Percentiles rank a stretch among this genome's conserved stretches.
These are phyloP conservation scores for Blepharisma japonicum DNA, from an alignment of 73 alveolate genomes.

Conservation along the genomic window DNA sequence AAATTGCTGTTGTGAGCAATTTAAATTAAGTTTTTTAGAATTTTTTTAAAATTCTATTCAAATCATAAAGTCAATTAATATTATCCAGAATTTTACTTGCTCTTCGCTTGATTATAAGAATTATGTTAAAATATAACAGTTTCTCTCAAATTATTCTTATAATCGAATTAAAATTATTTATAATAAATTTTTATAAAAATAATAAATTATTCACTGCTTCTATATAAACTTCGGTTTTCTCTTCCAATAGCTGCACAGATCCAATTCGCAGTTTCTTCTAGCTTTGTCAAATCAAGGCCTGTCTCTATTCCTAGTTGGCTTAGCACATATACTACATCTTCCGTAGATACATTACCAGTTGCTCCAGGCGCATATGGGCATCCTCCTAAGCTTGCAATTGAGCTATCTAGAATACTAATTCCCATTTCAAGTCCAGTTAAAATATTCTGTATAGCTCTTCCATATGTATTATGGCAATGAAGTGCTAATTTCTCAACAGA, in stretches of 20 bases:
- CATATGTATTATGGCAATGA: slow-evolving; percentile 89
- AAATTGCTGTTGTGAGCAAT: no score
- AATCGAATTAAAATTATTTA: no score
- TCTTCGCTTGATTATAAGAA: no score
- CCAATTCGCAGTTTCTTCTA: slow-evolving; percentile 60
- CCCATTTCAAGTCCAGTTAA: slow-evolving; percentile 85
- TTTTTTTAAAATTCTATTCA: no score
- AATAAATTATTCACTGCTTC: not conserved
- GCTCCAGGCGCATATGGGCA: slow-evolving; percentile 97
- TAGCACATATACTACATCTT: slow-evolving; percentile 74
- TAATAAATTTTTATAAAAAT: no score
- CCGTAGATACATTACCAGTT: slow-evolving; percentile 93
- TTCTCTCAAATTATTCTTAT: no score
- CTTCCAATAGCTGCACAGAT: slow-evolving; percentile 48
- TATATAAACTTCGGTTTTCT: slow-evolving; percentile 40
- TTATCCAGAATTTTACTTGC: no score
- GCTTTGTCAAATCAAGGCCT: slow-evolving; percentile 64
- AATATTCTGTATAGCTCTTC: slow-evolving; percentile 77
- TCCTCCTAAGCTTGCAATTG: slow-evolving; percentile 96
- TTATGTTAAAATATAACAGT: no score
- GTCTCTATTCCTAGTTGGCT: slow-evolving; percentile 83
- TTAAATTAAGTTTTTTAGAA: no score
- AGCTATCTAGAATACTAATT: slow-evolving; percentile 77
- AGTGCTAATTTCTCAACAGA: slow-evolving; percentile 58
- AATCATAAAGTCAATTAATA: no score